phyloP scores from a whole-genome alignment of 139 green algal genomes.

The Chlamydomonas sp. region DNA sequence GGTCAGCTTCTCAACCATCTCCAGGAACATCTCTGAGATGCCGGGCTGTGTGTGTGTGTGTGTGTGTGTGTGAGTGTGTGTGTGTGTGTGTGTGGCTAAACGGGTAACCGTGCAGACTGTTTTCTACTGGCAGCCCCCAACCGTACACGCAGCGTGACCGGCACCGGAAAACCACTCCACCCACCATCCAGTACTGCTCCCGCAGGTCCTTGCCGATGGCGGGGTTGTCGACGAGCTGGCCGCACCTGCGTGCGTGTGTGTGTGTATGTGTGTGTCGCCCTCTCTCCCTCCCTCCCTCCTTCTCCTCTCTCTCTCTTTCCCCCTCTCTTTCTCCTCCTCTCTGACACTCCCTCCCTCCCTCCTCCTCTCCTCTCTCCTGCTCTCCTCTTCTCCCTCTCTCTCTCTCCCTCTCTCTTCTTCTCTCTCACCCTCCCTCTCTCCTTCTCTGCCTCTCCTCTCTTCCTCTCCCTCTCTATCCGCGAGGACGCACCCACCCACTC shows the following conservation, averaged over 20 bases:
- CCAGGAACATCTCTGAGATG: constrained; percentile 61
- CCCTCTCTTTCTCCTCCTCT: background rate
- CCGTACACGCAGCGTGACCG: too few species aligned
- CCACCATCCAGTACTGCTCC: constrained; percentile 55
- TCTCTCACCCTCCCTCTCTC: background rate
- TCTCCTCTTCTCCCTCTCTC: background rate
- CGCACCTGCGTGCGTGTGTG: too few species aligned
- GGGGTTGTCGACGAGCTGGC: constrained; percentile 36
- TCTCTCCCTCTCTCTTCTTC: background rate
- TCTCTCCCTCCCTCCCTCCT: background rate
- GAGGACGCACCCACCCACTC: background rate
- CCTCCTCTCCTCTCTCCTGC: too few species aligned
- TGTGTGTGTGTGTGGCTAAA: too few species aligned
- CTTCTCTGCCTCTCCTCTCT: too few species aligned
- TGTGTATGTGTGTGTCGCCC: too few species aligned
- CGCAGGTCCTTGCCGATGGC: constrained; percentile 33
- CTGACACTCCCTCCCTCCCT: background rate
- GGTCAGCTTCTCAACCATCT: constrained; percentile 50
- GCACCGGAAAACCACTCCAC: too few species aligned
- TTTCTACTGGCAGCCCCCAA: too few species aligned
- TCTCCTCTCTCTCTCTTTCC: background rate
- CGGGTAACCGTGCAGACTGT: too few species aligned
- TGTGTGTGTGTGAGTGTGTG: too few species aligned
- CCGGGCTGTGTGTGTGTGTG: too few species aligned
- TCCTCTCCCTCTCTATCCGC: background rate